These are phyloP conservation scores for Lentinula edodes DNA, from an alignment of 768 basidiomycete genomes.

Conservation along the genomic window DNA sequence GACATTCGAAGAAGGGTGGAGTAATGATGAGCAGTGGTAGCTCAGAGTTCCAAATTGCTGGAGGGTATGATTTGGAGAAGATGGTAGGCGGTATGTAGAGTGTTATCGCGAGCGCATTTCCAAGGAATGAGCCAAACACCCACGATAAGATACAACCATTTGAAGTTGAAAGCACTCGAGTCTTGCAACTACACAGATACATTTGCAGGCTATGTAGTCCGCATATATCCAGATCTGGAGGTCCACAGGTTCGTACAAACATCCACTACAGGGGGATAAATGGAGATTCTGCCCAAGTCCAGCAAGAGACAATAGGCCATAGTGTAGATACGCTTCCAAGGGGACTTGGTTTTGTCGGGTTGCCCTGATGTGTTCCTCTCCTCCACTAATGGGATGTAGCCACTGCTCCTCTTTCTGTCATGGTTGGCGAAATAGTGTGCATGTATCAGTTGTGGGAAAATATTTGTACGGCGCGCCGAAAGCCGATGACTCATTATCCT, in stretches of 20 bases:
- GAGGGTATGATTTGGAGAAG: constrained; percentile 56
- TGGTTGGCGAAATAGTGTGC: too few relatives aligned
- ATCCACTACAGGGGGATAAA: background rate
- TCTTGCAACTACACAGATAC: too few relatives aligned
- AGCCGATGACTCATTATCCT: background rate
- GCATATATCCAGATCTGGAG: too few relatives aligned
- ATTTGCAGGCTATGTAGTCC: too few relatives aligned
- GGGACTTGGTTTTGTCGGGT: background rate
- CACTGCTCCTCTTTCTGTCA: too few relatives aligned
- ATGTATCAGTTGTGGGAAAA: background rate
- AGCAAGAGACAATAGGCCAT: background rate
- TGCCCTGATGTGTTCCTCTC: background rate
- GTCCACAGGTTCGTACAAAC: too few relatives aligned
- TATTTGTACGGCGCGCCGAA: background rate
- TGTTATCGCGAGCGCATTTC: too few relatives aligned
- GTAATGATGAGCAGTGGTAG: constrained; percentile 61
- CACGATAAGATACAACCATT: too few relatives aligned
- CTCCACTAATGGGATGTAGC: too few relatives aligned
- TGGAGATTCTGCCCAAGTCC: background rate
- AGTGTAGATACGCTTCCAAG: background rate
- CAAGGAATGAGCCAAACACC: too few relatives aligned
- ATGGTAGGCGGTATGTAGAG: constrained; percentile 29
- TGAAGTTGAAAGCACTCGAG: too few relatives aligned
- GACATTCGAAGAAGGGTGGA: constrained; percentile 75
- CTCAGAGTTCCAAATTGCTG: constrained; percentile 77